Percentiles rank a stretch among this genome's conserved stretches.
phyloP scores from a whole-genome alignment of 768 basidiomycete genomes.

The Cyclocybe aegerita region DNA sequence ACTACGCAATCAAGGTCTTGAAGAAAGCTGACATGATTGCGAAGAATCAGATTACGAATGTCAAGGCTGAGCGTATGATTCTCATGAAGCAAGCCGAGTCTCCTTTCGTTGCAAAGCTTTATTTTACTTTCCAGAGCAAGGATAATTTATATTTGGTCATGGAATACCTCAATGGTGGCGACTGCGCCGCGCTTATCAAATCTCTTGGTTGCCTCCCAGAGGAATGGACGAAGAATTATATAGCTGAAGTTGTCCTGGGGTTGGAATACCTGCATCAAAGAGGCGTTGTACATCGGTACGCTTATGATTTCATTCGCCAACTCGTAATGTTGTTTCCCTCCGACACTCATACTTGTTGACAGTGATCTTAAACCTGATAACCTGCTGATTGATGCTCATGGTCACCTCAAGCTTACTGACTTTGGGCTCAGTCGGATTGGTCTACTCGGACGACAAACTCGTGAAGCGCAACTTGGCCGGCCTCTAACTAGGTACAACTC shows the following conservation, averaged over 20 bases:
- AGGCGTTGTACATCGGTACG: constrained; percentile 95
- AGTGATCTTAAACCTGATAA: constrained; percentile 99
- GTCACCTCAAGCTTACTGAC: constrained; percentile 97
- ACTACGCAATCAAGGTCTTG: constrained; percentile 99
- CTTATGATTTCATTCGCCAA: constrained; percentile 3
- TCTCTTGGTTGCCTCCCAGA: constrained; percentile 90
- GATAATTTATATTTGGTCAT: constrained; percentile 98
- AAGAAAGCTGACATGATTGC: constrained; percentile 99
- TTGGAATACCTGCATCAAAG: constrained; percentile 95
- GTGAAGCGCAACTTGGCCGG: constrained; percentile 56
- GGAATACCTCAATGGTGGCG: constrained; percentile 99
- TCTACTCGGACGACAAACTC: constrained; percentile 95
- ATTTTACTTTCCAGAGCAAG: constrained; percentile 99
- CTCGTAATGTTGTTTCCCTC: constrained; percentile 1
- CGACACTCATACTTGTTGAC: constrained; percentile 10
- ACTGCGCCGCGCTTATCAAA: constrained; percentile 97
- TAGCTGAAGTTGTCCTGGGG: constrained; percentile 94
- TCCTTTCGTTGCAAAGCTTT: constrained; percentile 96
- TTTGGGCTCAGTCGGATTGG: constrained; percentile 97
- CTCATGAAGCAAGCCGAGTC: constrained; percentile 99
- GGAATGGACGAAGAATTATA: constrained; percentile 95
- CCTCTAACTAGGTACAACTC: constrained; percentile 57
- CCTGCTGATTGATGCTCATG: constrained; percentile 92
- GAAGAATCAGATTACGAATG: constrained; percentile 99
- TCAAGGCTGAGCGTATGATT: constrained; percentile 99